phyloP scores from a whole-genome alignment of 73 alveolate species.

The Tetrahymena thermophila region DNA sequence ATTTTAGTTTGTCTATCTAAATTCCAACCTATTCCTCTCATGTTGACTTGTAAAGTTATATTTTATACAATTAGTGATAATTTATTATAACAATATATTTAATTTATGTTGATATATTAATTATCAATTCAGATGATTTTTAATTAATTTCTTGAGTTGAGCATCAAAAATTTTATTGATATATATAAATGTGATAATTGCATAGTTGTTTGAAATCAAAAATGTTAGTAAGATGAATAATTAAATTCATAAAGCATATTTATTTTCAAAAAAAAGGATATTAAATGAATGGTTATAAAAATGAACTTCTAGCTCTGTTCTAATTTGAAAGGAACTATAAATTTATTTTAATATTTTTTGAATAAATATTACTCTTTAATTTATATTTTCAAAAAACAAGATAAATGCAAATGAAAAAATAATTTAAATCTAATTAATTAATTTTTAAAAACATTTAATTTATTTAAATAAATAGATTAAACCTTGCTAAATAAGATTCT shows the following conservation, averaged over 20 bases:
- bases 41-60: background rate
- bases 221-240: background rate
- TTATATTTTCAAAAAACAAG: no score
- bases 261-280: no score
- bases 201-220: background rate
- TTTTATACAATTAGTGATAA: background rate
- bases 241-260: background rate
- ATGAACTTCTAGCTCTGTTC: background rate
- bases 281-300: background rate
- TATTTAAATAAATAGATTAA: no score
- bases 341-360: no score
- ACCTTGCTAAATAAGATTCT: no score
- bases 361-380: no score
- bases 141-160: background rate
- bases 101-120: background rate
- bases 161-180: background rate
- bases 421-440: no score
- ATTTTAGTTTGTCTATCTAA: slow-evolving; percentile 23
- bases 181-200: no score
- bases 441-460: no score
- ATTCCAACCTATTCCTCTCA: slow-evolving; percentile 37
- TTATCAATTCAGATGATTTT: background rate
- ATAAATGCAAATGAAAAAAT: no score
- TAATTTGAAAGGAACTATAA: no score
- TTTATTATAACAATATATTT: background rate